A percentile compares a stretch with the other conserved stretches of the same genome.
Conservation (phyloP, 805 yeast genomes). For the Kuraishia molischiana region DNA sequence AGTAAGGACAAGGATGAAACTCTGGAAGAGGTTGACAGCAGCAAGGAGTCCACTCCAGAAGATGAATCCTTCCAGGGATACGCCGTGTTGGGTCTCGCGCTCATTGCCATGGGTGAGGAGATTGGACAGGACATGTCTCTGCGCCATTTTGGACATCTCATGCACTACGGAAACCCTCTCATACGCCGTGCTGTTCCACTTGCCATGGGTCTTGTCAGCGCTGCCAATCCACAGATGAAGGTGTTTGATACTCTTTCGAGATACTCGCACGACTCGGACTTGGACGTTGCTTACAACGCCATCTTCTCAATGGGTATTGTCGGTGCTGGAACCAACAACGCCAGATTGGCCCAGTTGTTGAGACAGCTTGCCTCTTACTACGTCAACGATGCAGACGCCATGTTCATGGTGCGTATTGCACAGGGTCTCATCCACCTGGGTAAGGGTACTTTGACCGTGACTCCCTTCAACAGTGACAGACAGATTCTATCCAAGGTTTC, state of each 20-base stretch:
- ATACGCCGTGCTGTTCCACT: conserved; percentile 92
- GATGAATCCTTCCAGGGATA: conserved; percentile 68
- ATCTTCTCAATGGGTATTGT: conserved; percentile 96
- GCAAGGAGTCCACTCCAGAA: conserved; percentile 24
- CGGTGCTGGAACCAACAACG: conserved; percentile 98
- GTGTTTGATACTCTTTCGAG: conserved; percentile 94
- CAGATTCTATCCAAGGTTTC: conserved; percentile 81
- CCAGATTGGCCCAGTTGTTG: conserved; percentile 90
- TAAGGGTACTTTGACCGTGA: conserved; percentile 86
- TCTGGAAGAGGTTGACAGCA: conserved; percentile 18
- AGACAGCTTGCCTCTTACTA: conserved; percentile 94
- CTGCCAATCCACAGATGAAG: conserved; percentile 93
- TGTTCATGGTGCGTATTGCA: conserved; percentile 88
- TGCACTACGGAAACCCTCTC: conserved; percentile 93
- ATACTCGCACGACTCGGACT: conserved; percentile 91
- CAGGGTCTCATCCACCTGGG: conserved; percentile 95
- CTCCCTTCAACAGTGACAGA: conserved; percentile 85
- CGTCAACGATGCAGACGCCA: conserved; percentile 78
- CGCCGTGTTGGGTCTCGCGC: conserved; percentile 90
- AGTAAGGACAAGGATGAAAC: conserved; percentile 15
- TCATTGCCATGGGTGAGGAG: conserved; percentile 95
- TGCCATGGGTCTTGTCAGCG: conserved; percentile 94
- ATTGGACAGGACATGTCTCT: conserved; percentile 96
- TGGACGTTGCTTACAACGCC: conserved; percentile 90
- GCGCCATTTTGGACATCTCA: conserved; percentile 93